Base-by-base conservation (phyloP, 2,329 filamentous ascomycete species). In the Alternaria sp. region DNA sequence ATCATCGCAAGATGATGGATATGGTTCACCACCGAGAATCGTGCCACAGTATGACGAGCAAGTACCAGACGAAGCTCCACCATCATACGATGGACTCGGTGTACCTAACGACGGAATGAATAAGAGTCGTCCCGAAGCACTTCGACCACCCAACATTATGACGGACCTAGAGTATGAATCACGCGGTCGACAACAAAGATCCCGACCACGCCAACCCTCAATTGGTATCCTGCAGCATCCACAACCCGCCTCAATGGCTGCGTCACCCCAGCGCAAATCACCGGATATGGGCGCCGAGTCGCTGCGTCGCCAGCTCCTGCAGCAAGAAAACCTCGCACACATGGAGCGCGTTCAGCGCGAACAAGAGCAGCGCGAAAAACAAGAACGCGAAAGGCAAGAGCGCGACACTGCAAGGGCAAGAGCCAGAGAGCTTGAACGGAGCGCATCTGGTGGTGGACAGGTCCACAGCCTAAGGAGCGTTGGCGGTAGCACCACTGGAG, bases 201-300 rank as follows among this genome's bases (percentile, higher is more conserved):
- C 61, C 14, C 70, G 74, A 31, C 68, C 63, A 34, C 73, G 74
- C 31, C 74, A 77, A 54, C 49, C 68, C 11, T 76, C 73, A 1
- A 62, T 76, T 8, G 70, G 67, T 5, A 68, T 77, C n/a, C 63
- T 77, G 21, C 73, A 76, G 51, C 75, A 77, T 48, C 75, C 75
- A 10, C 74, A 76, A 44, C 75, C 75, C n/a, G 72, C 75, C 7
- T 74, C 74, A 6, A 77, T 77, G 75, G 74, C 75, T 17, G 75
- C 75, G n/a, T 76, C 73, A 1, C 75, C 75, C 9, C 69, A 73
- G 34, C 73, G 72, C 45, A 71, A 72, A n/a, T 66, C 66, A 11
- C 70, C 70, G 13, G 73, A 77, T 45, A 77, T 77, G 75, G 75
- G 75, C 17, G 70, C 74, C 51, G 73, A 76, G 39, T 73, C 71